Base-by-base conservation (phyloP, 2,329 filamentous ascomycete species). In the Talaromyces sp. region DNA sequence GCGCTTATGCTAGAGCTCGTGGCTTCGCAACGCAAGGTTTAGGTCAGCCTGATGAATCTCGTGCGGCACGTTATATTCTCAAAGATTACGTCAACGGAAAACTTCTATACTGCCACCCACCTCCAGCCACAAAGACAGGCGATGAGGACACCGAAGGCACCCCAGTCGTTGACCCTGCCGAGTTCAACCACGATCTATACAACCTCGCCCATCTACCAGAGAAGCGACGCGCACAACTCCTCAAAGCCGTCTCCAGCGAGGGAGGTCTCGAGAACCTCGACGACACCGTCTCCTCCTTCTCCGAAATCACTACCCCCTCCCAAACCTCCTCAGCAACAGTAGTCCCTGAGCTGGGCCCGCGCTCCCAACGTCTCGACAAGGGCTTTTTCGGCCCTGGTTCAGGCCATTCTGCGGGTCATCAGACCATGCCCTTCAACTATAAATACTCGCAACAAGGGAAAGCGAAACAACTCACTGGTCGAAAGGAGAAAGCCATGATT, bases 71-170 rank as follows among this genome's bases (percentile, higher is more conserved):
- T 62, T 90, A 92, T 70, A 85, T 99, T 16, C 85, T 99, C 31
- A 99, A 99, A 77, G 95, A 99, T 80, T 99, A 98, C 73, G 95
- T 99, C 70, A 96, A 90, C 75, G 95, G 95, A 68, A 98, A 97
- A 80, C 85, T 99, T 0, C 85, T 98, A 6, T 98, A 90, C 81
- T 95, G 93, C 70, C 89, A 94, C 72, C 93, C 95, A 4, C 95
- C 95, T 0, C 93, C 93, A 0, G 60, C 67, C 2, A 63, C 67
- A 9, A 64, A 66, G 24, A 81, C 81, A 4, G 35, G 33, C 8
- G 85, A 88, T 35, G 83, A 7, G 24, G 62, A 64, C 22, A 77
- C 81, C 2, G 75, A 75, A 41, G 72, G 71, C 54, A 68, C 74
- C 56, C 68, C 72, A 1, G 70, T 71, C n/a, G 86, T 90, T 45